phyloP scores from a whole-genome alignment of 1,139 yeast genomes.

The Yamadazyma sp. region DNA sequence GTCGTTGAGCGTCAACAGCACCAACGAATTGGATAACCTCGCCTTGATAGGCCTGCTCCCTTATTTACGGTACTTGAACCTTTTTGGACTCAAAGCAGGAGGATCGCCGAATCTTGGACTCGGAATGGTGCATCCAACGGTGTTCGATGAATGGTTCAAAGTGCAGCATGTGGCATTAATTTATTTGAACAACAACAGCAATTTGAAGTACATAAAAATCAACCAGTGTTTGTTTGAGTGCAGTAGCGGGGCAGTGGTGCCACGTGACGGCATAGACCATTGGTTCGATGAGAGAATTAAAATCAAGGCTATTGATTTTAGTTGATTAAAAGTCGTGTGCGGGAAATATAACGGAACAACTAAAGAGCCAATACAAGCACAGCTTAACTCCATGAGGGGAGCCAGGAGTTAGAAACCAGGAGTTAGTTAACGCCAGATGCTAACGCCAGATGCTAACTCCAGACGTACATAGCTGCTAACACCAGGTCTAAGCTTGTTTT shows the following conservation, averaged over 20 bases:
- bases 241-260: conserved; percentile 23
- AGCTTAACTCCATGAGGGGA: too few species aligned
- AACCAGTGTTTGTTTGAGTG: conserved; percentile 37
- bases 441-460: too few species aligned
- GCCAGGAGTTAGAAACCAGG: too few species aligned
- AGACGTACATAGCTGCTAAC: too few species aligned
- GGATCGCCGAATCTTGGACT: conserved; percentile 58
- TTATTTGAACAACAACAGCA: conserved; percentile 25
- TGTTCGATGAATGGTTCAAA: conserved; percentile 58
- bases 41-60: conserved; percentile 26
- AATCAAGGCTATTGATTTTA: conserved; percentile 9
- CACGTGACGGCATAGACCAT: conserved; percentile 41
- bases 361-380: too few species aligned
- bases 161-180: conserved; percentile 54
- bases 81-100: conserved; percentile 53
- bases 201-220: conserved; percentile 45
- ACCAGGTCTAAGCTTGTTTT: too few species aligned
- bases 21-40: conserved; percentile 25
- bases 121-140: conserved; percentile 53
- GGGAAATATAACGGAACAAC: not conserved
- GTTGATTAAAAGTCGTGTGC: not conserved
- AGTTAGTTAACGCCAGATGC: too few species aligned
- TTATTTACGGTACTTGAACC: conserved; percentile 36
- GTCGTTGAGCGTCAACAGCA: conserved; percentile 42
- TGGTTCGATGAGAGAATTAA: conserved; percentile 40